These are phyloP conservation scores for Seminavis robusta DNA, from an alignment of 108 stramenopile species.

Conservation along the genomic window DNA sequence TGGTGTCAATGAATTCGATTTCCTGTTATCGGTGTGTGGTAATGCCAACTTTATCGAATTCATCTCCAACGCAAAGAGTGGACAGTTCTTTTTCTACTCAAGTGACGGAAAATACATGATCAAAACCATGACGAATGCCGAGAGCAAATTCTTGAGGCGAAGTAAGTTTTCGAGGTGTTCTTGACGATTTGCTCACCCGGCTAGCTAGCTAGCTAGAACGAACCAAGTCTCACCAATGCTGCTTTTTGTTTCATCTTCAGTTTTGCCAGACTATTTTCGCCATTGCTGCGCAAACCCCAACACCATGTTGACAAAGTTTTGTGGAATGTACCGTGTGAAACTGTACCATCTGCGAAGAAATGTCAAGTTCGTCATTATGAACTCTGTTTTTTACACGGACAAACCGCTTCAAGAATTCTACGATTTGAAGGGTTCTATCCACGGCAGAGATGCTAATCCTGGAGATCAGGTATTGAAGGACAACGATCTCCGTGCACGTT, in stretches of 20 bases:
- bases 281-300: conserved; percentile 91
- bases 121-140: conserved; percentile 97
- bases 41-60: conserved; percentile 99
- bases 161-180: conserved; percentile 34
- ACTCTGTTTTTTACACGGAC: conserved; percentile 89
- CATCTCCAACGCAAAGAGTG: conserved; percentile 97
- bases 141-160: conserved; percentile 92
- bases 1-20: conserved; percentile 91
- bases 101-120: conserved; percentile 98
- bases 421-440: conserved; percentile 90
- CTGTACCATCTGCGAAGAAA: conserved; percentile 88
- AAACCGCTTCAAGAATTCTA: conserved; percentile 81
- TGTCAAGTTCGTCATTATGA: conserved; percentile 94
- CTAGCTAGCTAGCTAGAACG: not conserved
- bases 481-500: conserved; percentile 65
- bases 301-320: conserved; percentile 90
- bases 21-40: conserved; percentile 92
- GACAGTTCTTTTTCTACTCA: conserved; percentile 99
- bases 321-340: conserved; percentile 98
- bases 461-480: conserved; percentile 89
- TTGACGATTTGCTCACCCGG: not conserved
- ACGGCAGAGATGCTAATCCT: conserved; percentile 77
- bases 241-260: conserved; percentile 13
- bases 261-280: conserved; percentile 95
- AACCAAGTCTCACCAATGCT: not conserved